These are phyloP conservation scores for Poteriospumella lacustris DNA, from an alignment of 108 stramenopile genomes.

Conservation along the genomic window DNA sequence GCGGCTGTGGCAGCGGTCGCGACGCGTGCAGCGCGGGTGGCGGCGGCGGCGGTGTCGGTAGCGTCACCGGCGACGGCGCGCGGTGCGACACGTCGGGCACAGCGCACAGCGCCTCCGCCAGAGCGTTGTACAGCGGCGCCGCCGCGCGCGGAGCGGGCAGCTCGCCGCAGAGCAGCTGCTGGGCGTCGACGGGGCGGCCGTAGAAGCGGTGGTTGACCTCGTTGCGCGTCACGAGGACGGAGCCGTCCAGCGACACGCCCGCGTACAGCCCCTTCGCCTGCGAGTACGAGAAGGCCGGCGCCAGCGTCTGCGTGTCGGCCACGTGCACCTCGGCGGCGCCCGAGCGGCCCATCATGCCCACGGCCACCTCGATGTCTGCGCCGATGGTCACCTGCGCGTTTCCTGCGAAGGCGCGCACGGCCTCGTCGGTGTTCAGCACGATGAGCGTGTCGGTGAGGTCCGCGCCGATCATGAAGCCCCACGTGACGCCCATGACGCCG, in stretches of 20 bases:
- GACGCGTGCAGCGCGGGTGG: too few relatives aligned
- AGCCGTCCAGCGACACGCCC: conserved; percentile 83
- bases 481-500: conserved; percentile 66
- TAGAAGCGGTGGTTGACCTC: conserved; percentile 92
- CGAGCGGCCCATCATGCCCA: conserved; percentile 82
- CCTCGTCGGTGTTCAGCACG: conserved; percentile 81
- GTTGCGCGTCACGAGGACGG: conserved; percentile 67
- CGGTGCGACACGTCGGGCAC: too few relatives aligned
- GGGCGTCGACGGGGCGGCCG: conserved; percentile 55
- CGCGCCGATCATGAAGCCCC: conserved; percentile 72
- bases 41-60: too few relatives aligned
- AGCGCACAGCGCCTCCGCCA: conserved; percentile 54
- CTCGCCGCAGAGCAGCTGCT: conserved; percentile 51
- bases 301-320: conserved; percentile 54
- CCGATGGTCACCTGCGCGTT: conserved; percentile 67
- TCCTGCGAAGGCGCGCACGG: conserved; percentile 67
- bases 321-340: conserved; percentile 62
- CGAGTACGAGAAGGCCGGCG: conserved; percentile 83
- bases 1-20: too few relatives aligned
- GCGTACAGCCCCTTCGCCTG: conserved; percentile 85
- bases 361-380: conserved; percentile 77
- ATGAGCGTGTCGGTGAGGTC: conserved; percentile 80
- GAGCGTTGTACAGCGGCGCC: conserved; percentile 63
- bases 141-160: conserved; percentile 67
- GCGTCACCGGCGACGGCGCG: too few relatives aligned